Percentiles rank a stretch among this genome's conserved stretches.
Conservation (phyloP, 169 alveolate genomes). For the Plasmodium knowlesi region DNA sequence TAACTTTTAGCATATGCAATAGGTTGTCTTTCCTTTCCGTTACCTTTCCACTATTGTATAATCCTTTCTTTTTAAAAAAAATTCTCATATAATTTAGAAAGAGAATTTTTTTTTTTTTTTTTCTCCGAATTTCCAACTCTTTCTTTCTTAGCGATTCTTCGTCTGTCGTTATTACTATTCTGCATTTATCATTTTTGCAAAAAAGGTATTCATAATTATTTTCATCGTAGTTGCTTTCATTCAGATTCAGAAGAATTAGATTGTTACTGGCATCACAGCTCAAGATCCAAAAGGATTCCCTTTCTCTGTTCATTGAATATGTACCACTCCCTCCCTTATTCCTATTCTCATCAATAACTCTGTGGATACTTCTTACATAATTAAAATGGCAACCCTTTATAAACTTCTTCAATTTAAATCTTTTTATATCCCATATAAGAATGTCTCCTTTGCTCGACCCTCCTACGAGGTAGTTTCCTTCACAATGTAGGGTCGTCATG, state of each 20-base stretch:
- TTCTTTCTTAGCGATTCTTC: conserved; percentile 16
- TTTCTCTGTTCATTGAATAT: neutral
- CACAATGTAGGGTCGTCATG: conserved; percentile 38
- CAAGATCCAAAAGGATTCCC: conserved; percentile 28
- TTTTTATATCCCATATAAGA: conserved; percentile 38
- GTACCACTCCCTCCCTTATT: neutral
- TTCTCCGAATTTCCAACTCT: neutral
- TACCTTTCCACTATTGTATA: neutral
- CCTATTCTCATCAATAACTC: conserved; percentile 46
- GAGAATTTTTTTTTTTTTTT: neutral
- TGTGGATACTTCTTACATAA: conserved; percentile 59
- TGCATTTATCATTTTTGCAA: conserved; percentile 69
- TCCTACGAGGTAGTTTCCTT: conserved; percentile 18
- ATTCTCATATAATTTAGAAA: conserved; percentile 19
- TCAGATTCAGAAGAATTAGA: conserved; percentile 36
- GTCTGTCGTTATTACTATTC: conserved; percentile 13
- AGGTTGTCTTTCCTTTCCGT: conserved; percentile 22
- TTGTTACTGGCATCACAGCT: conserved; percentile 46
- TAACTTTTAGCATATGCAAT: conserved; percentile 7
- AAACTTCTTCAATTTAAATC: conserved; percentile 14
- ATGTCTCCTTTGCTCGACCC: conserved; percentile 63
- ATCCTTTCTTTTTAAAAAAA: neutral
- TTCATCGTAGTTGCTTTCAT: conserved; percentile 4
- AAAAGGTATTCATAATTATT: neutral
- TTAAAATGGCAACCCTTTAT: conserved; percentile 46